Evolutionary conservation across 2,329 filamentous ascomycete species (phyloP).

Genomic region (Paramyrothecium sp.): DNA sequence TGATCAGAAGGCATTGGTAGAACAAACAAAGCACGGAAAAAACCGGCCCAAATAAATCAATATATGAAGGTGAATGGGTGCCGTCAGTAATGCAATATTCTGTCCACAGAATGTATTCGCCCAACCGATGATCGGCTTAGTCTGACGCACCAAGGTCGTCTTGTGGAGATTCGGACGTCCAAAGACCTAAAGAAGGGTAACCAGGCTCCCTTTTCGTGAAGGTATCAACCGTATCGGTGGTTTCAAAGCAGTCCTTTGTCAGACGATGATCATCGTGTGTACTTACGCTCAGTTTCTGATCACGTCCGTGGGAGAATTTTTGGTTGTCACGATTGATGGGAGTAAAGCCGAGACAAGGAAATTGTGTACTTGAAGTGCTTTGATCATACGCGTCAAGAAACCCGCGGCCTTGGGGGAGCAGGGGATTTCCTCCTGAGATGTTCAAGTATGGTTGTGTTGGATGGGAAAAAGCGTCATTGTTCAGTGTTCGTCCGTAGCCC

Average conservation of each 20-base stretch:
- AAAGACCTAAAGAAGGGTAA: too few species aligned
- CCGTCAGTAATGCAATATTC: too few species aligned
- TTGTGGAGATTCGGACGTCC: too few species aligned
- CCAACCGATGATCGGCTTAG: too few species aligned
- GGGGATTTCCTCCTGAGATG: slow-evolving; percentile 27
- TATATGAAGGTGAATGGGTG: too few species aligned
- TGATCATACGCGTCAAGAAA: slow-evolving; percentile 24
- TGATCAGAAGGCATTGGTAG: too few species aligned
- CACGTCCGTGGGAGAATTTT: slow-evolving; percentile 8
- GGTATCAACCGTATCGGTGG: slow-evolving; percentile 13
- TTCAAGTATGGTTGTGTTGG: slow-evolving; percentile 22
- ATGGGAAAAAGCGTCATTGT: slow-evolving; percentile 15
- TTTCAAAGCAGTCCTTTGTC: neutral
- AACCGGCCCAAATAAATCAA: too few species aligned
- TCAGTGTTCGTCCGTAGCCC: slow-evolving; percentile 14
- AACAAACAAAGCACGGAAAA: too few species aligned
- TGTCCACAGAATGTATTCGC: too few species aligned
- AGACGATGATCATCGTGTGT: slow-evolving; percentile 4
- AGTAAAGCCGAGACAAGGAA: slow-evolving; percentile 26
- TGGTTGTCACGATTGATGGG: slow-evolving; percentile 23
- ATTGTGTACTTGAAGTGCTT: slow-evolving; percentile 13
- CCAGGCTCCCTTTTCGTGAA: slow-evolving; percentile 20
- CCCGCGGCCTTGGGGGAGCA: slow-evolving; percentile 28
- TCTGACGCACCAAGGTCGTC: too few species aligned
- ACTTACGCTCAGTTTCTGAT: slow-evolving; percentile 2